Base-by-base conservation (phyloP, 2,329 filamentous ascomycete species). In the Claviceps maximensis region DNA sequence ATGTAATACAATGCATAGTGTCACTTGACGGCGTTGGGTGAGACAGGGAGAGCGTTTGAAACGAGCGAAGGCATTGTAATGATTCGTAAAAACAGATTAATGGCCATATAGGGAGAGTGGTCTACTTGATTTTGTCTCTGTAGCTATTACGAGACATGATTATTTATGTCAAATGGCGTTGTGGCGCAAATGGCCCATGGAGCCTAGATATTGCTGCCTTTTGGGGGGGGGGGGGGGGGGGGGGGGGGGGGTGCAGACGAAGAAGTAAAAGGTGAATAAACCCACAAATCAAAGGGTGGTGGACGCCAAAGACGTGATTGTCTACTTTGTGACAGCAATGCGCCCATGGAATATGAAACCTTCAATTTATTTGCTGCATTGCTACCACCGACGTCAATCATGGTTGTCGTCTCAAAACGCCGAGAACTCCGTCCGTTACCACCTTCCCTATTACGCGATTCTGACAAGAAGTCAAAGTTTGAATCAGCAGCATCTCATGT, bases 21-120 rank as follows among this genome's bases (percentile, higher is more conserved):
- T 51, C 56, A 50, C 17, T 25, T 27, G 33, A 25, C 53, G 62
- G 60, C 60, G 62, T 65, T 63, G 57, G 58, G 58, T 58, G 58
- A 59, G 51, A 47, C 52, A 51, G 47, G 25, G 46, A 42, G 36
- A 36, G 29, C 38, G 31, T 15, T 31, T 48, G 3, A n/a, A 45
- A 48, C 53, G 53, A 49, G 53, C 53, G 55, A 47, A 42, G 54
- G 54, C 48, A 54, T 56, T 59, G 52, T 56, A 52, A 56, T 47
- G 50, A 46, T 8, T 40, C 31, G 38, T 27, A 47, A 36, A 8
- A 21, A 17, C 41, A 23, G 29, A 1, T 29, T 25, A 36, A 27
- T 38, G 21, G 21, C 21, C 49, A 10, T 54, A 10, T 9, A 25
- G 44, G 29, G 29, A 49, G 27, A 38, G 45, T 46, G 29, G 29